Percentiles rank a stretch among this genome's conserved stretches.
phyloP scores from a whole-genome alignment of 2,329 filamentous ascomycete species.

The Aspergillus transmontanensis region DNA sequence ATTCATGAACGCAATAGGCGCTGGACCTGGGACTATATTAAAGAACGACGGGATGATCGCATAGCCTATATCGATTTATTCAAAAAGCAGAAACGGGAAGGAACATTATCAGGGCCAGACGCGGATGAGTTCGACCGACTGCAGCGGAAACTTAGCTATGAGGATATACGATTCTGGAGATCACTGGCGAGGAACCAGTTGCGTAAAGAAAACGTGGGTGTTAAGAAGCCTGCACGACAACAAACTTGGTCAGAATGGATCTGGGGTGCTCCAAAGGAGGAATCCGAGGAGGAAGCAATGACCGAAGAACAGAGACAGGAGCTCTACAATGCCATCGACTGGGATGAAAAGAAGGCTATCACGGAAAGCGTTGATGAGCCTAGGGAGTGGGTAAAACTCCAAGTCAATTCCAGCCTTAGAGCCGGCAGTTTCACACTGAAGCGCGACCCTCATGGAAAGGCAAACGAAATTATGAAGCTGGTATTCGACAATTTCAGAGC shows the following conservation, averaged over 20 bases:
- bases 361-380: constrained; percentile 87
- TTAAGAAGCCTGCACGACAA: constrained; percentile 71
- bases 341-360: constrained; percentile 92
- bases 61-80: constrained; percentile 88
- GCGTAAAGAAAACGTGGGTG: constrained; percentile 88
- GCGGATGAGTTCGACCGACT: constrained; percentile 71
- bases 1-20: constrained; percentile 91
- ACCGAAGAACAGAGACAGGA: constrained; percentile 95
- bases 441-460: constrained; percentile 76
- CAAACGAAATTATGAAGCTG: constrained; percentile 80
- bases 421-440: constrained; percentile 95
- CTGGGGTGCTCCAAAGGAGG: constrained; percentile 78
- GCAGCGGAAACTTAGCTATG: constrained; percentile 87
- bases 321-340: constrained; percentile 96
- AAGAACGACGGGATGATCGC: constrained; percentile 87
- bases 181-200: constrained; percentile 92
- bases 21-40: constrained; percentile 97
- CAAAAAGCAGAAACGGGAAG: constrained; percentile 85
- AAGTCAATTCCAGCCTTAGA: constrained; percentile 88
- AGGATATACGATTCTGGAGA: constrained; percentile 96
- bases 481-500: constrained; percentile 95
- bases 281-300: constrained; percentile 80
- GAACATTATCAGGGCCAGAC: constrained; percentile 69
- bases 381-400: constrained; percentile 87
- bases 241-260: constrained; percentile 92